These are phyloP conservation scores for Cryptococcus sp. DNA, from an alignment of 1,284 basidiomycete species.

Conservation along the genomic window DNA sequence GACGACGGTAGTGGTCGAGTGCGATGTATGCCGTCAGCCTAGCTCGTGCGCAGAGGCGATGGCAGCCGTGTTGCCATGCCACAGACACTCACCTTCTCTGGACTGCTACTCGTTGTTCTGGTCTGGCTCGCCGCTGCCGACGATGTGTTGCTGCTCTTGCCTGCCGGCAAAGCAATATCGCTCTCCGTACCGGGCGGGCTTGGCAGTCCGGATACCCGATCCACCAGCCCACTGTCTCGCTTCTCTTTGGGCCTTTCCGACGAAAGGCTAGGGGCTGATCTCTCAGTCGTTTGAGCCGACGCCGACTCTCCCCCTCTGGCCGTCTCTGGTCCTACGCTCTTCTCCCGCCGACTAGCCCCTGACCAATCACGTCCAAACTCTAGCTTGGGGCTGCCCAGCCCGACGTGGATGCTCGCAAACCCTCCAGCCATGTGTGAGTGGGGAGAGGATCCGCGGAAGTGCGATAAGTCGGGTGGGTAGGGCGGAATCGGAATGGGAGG, in stretches of 20 bases:
- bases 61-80: no score
- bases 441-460: neutral
- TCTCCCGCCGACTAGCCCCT: neutral
- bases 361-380: conserved; percentile 18
- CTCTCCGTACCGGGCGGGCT: conserved; percentile 36
- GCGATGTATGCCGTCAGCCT: neutral
- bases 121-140: neutral
- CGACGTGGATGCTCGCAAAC: conserved; percentile 18
- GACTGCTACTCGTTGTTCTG: neutral
- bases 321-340: neutral
- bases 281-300: neutral
- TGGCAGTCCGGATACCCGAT: conserved; percentile 26
- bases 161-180: conserved; percentile 15
- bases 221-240: conserved; percentile 13
- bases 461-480: neutral
- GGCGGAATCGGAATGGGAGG: neutral
- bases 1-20: neutral
- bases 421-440: conserved; percentile 10
- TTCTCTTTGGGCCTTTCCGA: neutral
- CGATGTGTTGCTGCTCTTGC: neutral
- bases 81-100: conserved; percentile 8
- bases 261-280: neutral
- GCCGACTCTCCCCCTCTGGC: neutral
- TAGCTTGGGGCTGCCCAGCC: conserved; percentile 19
- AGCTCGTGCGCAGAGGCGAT: neutral